Evolutionary conservation across 805 yeast genomes (phyloP).

Genomic region (Lipomyces japonicus): DNA sequence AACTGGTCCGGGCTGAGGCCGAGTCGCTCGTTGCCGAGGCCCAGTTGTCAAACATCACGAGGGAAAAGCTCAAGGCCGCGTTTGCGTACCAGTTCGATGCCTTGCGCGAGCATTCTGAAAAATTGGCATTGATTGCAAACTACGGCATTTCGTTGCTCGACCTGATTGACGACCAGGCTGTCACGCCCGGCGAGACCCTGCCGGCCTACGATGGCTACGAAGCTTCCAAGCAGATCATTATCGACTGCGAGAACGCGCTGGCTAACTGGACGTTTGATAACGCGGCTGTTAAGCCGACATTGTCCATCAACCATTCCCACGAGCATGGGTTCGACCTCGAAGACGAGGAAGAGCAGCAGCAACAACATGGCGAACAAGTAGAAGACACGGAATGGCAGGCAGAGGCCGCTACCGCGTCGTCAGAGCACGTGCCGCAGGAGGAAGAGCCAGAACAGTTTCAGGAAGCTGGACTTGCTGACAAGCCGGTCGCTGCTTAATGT

Average conservation of each 20-base stretch:
- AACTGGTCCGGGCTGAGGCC: constrained; percentile 97
- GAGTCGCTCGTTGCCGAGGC: constrained; percentile 99
- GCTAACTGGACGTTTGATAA: constrained; percentile 95
- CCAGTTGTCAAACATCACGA: constrained; percentile 94
- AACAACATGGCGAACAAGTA: no score
- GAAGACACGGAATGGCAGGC: neutral
- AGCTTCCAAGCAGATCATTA: constrained; percentile 95
- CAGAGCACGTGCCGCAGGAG: no score
- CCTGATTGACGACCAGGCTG: constrained; percentile 93
- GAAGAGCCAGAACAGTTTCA: neutral
- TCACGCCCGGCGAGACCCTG: constrained; percentile 98
- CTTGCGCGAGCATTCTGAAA: constrained; percentile 90
- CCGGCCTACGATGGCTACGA: constrained; percentile 98
- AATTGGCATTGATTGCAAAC: constrained; percentile 94
- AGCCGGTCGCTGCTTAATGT: no score
- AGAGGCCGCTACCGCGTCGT: neutral
- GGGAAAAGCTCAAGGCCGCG: constrained; percentile 96
- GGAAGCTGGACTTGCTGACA: neutral
- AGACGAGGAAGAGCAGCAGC: constrained; percentile 19
- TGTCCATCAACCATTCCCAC: constrained; percentile 35
- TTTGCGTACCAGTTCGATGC: constrained; percentile 96
- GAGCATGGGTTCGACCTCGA: constrained; percentile 15
- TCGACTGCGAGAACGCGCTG: constrained; percentile 92
- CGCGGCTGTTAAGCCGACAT: constrained; percentile 91
- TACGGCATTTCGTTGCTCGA: constrained; percentile 97